phyloP scores from a whole-genome alignment of 192 early-diverging fungal genomes.

The Entophlyctis luteolus region DNA sequence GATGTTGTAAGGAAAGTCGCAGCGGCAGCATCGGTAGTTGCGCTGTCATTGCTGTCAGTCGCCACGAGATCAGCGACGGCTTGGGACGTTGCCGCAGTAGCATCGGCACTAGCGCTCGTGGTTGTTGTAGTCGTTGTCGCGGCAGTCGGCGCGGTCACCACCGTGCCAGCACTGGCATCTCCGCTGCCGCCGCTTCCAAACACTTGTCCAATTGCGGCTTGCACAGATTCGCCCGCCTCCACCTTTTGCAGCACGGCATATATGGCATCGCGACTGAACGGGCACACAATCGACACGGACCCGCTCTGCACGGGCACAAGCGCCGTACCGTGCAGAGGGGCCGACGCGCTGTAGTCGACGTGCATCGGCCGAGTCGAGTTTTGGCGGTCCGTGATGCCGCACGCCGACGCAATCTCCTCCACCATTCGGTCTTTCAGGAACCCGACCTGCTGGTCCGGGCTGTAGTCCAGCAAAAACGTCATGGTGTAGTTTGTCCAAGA shows the following conservation, averaged over 20 bases:
- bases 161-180: no score
- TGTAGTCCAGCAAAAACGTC: constrained; percentile 21
- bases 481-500: constrained; percentile 17
- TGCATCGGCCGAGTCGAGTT: not conserved
- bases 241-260: constrained; percentile 1
- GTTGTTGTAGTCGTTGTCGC: no score
- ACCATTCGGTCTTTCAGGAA: constrained; percentile 18
- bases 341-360: constrained; percentile 6
- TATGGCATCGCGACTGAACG: constrained; percentile 4
- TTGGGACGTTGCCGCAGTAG: no score
- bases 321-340: not conserved
- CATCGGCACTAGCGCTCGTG: no score
- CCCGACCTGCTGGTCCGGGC: constrained; percentile 11
- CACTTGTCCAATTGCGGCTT: not conserved
- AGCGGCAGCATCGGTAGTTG: no score
- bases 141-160: no score
- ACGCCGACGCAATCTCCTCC: constrained; percentile 6
- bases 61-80: no score
- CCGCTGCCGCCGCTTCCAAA: no score
- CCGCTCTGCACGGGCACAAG: not conserved
- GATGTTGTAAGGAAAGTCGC: no score
- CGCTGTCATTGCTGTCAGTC: no score
- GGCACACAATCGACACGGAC: constrained; percentile 16
- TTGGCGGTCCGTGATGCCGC: constrained; percentile 9
- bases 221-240: not conserved